These are phyloP conservation scores for Streptanthus diversifolius DNA, from an alignment of 345 rosid genomes.

Conservation along the genomic window DNA sequence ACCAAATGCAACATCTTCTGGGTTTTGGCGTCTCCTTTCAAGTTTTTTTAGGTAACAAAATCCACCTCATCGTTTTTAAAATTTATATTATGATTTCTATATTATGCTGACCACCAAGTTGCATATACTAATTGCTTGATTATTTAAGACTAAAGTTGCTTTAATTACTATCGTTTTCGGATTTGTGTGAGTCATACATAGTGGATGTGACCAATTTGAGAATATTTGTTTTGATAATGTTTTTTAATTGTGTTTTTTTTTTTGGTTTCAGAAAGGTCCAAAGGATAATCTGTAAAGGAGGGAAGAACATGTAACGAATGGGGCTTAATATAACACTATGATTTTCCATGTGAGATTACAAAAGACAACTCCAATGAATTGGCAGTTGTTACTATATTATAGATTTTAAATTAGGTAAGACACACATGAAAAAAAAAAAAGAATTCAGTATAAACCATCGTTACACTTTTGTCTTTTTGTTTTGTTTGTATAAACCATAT, in stretches of 20 bases:
- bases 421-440: neutral
- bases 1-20: constrained; percentile 5
- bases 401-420: constrained; percentile 22
- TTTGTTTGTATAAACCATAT: constrained; percentile 17
- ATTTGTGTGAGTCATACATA: constrained; percentile 15
- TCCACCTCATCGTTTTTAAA: neutral
- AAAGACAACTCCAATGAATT: constrained; percentile 35
- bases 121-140: constrained; percentile 17
- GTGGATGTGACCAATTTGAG: constrained; percentile 31
- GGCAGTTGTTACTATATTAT: constrained; percentile 27
- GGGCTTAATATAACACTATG: constrained; percentile 25
- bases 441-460: constrained; percentile 18
- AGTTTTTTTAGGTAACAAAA: constrained; percentile 27
- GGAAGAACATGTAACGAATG: constrained; percentile 29
- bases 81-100: neutral
- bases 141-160: constrained; percentile 10
- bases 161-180: constrained; percentile 11
- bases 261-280: constrained; percentile 36
- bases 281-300: constrained; percentile 37
- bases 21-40: constrained; percentile 8
- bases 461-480: constrained; percentile 27
- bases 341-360: constrained; percentile 31
- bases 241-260: constrained; percentile 19
- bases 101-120: constrained; percentile 17
- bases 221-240: constrained; percentile 26